These are phyloP conservation scores for Pseudoperonospora humuli DNA, from an alignment of 352 stramenopile genomes.

Conservation along the genomic window DNA sequence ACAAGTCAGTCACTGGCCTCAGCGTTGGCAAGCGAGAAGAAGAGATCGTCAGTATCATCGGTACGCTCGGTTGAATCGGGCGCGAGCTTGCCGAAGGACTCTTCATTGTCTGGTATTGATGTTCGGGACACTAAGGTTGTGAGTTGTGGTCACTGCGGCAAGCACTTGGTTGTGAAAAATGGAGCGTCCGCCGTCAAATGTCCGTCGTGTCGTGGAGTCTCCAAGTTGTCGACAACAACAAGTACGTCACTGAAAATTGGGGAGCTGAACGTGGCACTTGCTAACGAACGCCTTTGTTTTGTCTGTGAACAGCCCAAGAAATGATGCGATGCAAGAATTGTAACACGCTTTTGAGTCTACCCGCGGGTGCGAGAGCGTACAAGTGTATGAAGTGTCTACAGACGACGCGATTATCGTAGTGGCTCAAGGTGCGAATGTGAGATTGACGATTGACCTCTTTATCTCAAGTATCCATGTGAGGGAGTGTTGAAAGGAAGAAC, in stretches of 20 bases:
- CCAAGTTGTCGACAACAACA: conserved; percentile 73
- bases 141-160: conserved; percentile 76
- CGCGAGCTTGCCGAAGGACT: conserved; percentile 19
- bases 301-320: conserved; percentile 51
- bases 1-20: conserved; percentile 19
- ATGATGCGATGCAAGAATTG: conserved; percentile 86
- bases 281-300: conserved; percentile 10
- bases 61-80: conserved; percentile 27
- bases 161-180: conserved; percentile 80
- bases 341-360: conserved; percentile 77
- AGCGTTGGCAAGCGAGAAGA: conserved; percentile 23
- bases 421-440: conserved; percentile 9
- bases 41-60: conserved; percentile 21
- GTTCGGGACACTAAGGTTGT: conserved; percentile 79
- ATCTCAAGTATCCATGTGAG: conserved; percentile 5
- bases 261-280: background rate
- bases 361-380: conserved; percentile 73
- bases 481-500: conserved; percentile 5
- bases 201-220: conserved; percentile 69
- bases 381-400: conserved; percentile 87
- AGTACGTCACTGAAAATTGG: conserved; percentile 42
- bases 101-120: conserved; percentile 40
- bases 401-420: conserved; percentile 68
- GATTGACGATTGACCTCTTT: background rate
- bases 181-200: conserved; percentile 74